Evolutionary conservation across 1,284 basidiomycete species (phyloP), one percentile per base, ranked within the genome.

Genomic region (Moniliella sp.): DNA sequence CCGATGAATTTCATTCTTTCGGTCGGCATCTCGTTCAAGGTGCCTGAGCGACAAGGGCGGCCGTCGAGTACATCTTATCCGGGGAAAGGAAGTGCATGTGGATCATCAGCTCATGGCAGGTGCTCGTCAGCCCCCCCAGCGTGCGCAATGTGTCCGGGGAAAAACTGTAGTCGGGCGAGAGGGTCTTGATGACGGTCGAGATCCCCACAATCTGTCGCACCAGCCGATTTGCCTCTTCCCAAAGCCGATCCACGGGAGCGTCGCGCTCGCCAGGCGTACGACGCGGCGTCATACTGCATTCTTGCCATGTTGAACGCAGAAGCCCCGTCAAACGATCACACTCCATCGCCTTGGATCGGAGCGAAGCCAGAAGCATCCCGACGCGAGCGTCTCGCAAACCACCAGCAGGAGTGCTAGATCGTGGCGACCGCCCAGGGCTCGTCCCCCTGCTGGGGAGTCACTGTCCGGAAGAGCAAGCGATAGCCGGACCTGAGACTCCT

Each of bases 121-220:
- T 39, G 25, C 44, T 44, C 10, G 49, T 50, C n/a, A 57, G 40
- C 19, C 46, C 48, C 5, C 43, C 50, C 25, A 57, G 26, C 25
- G 36, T 28, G 12, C 47, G 17, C 25, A 46, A 34, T 10, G 51
- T 31, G 4, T 52, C 49, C 4, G 41, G 35, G 8, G 48, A 45
- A 18, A 54, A 51, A 4, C 39, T 37, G 33, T 51, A 42, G 15
- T 27, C 30, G 5, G 38, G 35, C 13, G 46, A 37, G 13, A 52
- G 42, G 8, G 42, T 30, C 31, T 46, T 49, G 31, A 57, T 43
- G 19, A 48, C 28, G 13, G 44, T 48, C 28, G 50, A 53, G 5
- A 48, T 49, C 27, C 45, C 38, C 27, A 53, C 41, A 11, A 54
- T 45, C 12, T 15, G 16, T 2, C 48, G 36, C 0, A 50, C 50